phyloP scores from a whole-genome alignment of 441 rosid genomes.

The Bocquillonia castaneifolia region DNA sequence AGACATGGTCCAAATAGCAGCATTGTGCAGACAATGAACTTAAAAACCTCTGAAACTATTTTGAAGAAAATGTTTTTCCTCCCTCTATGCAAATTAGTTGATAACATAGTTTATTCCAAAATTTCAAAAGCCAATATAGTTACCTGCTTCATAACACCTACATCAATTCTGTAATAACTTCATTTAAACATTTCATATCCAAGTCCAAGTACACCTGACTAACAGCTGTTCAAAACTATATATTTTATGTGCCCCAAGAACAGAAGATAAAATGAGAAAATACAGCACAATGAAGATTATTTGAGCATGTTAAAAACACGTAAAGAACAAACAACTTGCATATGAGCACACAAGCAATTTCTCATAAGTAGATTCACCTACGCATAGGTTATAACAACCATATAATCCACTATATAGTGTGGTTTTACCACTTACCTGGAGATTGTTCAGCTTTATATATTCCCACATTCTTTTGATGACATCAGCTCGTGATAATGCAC shows the following conservation, averaged over 20 bases:
- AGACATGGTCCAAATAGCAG: not conserved
- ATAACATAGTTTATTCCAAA: not conserved
- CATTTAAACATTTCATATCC: no score
- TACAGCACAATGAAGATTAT: no score
- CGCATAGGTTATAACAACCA: not conserved
- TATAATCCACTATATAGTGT: not conserved
- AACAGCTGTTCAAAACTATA: no score
- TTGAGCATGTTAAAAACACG: no score
- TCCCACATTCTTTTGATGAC: slow-evolving; percentile 72
- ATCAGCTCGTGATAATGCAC: slow-evolving; percentile 43
- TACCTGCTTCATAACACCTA: not conserved
- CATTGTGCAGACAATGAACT: not conserved
- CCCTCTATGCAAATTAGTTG: not conserved
- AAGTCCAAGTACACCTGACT: no score
- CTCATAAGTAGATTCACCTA: no score
- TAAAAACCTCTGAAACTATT: not conserved
- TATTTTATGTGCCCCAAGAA: no score
- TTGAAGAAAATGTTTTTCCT: not conserved
- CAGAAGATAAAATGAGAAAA: no score
- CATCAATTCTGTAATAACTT: no score
- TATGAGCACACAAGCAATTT: no score
- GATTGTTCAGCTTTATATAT: slow-evolving; percentile 59
- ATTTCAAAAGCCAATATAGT: no score
- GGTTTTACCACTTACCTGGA: slow-evolving; percentile 42
- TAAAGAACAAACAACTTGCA: no score